Conservation (phyloP, 2,329 filamentous ascomycete species). For the Ilyonectria sp. region DNA sequence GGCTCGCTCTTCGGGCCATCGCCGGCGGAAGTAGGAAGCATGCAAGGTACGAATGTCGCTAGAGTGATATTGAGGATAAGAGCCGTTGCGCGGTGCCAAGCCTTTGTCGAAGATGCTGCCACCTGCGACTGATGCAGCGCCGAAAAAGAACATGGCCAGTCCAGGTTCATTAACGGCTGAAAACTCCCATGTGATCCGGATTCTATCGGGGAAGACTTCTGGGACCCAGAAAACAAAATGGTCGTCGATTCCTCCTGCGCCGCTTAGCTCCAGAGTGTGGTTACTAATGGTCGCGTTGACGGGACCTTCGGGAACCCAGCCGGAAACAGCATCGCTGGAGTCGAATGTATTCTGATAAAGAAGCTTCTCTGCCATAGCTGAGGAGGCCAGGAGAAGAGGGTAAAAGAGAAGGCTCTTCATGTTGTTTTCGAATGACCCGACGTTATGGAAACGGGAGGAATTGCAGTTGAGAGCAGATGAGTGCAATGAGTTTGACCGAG, state of each 20-base stretch:
- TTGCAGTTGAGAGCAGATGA: too few species aligned
- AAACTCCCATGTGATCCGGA: constrained; percentile 46
- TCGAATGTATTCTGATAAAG: constrained; percentile 43
- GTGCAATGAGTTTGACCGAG: too few species aligned
- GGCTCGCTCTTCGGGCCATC: constrained; percentile 44
- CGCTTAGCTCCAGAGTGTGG: constrained; percentile 42
- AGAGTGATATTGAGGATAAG: constrained; percentile 45
- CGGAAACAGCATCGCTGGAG: constrained; percentile 28
- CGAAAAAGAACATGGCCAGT: constrained; percentile 45
- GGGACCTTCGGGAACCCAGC: constrained; percentile 42
- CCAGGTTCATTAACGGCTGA: constrained; percentile 37
- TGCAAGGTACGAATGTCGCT: constrained; percentile 44
- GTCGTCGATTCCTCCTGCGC: constrained; percentile 32
- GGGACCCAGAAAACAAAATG: constrained; percentile 45
- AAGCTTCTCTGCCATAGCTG: constrained; percentile 34
- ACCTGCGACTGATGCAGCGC: constrained; percentile 35
- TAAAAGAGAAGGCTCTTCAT: too few species aligned
- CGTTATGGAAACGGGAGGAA: too few species aligned
- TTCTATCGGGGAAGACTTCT: constrained; percentile 41
- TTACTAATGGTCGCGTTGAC: constrained; percentile 38
- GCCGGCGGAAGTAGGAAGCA: constrained; percentile 44
- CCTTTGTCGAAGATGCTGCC: constrained; percentile 43
- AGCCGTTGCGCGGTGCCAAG: constrained; percentile 39
- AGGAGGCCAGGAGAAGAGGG: too few species aligned
- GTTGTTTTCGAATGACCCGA: too few species aligned